phyloP scores from a whole-genome alignment of 345 rosid species.

The Psidium guajava region DNA sequence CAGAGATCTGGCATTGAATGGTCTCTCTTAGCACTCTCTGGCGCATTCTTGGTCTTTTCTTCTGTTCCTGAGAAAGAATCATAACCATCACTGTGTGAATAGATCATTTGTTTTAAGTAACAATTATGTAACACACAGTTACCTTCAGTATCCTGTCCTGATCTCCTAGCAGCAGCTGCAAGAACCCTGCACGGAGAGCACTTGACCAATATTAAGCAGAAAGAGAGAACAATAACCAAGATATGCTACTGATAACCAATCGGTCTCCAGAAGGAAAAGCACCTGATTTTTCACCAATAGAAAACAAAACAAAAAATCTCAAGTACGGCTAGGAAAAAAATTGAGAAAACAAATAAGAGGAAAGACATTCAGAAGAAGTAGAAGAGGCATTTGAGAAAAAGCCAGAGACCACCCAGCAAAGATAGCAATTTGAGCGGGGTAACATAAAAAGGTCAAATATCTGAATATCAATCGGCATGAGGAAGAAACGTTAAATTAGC shows the following conservation, averaged over 20 bases:
- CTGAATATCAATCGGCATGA: not conserved
- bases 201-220: not conserved
- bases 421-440: not conserved
- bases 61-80: conserved; percentile 28
- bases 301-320: not conserved
- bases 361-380: not conserved
- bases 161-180: conserved; percentile 75
- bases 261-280: not conserved
- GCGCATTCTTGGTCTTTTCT: conserved; percentile 32
- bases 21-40: conserved; percentile 44
- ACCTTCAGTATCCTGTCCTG: conserved; percentile 57
- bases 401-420: not conserved
- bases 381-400: not conserved
- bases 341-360: not conserved
- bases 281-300: not conserved
- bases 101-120: not conserved
- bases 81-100: not conserved
- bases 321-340: not conserved
- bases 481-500: not conserved
- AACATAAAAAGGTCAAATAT: not conserved
- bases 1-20: conserved; percentile 65
- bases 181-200: conserved; percentile 56
- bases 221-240: not conserved
- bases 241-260: not conserved
- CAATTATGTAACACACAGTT: not conserved